Base-by-base conservation (phyloP, 73 alveolate species). In the Tetrahymena thermophila region DNA sequence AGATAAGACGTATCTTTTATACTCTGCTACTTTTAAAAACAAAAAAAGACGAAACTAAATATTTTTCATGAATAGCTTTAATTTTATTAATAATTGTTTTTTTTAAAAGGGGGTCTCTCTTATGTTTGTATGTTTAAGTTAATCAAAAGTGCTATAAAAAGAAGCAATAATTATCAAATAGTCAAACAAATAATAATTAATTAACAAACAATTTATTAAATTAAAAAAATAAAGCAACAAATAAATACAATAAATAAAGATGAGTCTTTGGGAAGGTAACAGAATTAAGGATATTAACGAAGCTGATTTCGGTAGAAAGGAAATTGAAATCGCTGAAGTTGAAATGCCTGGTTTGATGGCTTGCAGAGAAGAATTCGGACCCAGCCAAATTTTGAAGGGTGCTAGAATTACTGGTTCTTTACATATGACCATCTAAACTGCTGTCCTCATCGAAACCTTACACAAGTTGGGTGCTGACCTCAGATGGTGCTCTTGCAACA, bases 281-380 rank as follows among this genome's bases (percentile, higher is more conserved):
- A 96, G 97, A 95, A 98, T 98, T 84, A 96, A 96, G 94, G 99
- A 98, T 96, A 97, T 98, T 94, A 94, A 97, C 57, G 96, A 97
- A 83, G 99, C 99, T 58, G 99, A 98, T 85, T 98, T 97, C 97
- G 99, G 99, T 96, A 98, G 99, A 97, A 98, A 97, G 97, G 99
- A 98, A 96, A 96, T 98, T 93, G 96, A 97, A 42, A 84, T 98
- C 95, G 99, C 99, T 25, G 99, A 98, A 96, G 98, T 97, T 55
- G 99, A 98, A 95, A 98, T 98, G 99, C 99, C 99, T 58, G 99
- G 99, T 19, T 97, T 98, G 93, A 98, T 98, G 99, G 96, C 99
- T 35, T 96, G 98, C 96, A 94, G 99, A 96, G 97, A 96, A 96
- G 99, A 98, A 97, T 98, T 58, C 97, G 99, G 99, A 40, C 98